Evolutionary conservation across 306 rosid species (phyloP), one percentile per base, ranked within the genome.

Genomic region (Dryas octopetala): DNA sequence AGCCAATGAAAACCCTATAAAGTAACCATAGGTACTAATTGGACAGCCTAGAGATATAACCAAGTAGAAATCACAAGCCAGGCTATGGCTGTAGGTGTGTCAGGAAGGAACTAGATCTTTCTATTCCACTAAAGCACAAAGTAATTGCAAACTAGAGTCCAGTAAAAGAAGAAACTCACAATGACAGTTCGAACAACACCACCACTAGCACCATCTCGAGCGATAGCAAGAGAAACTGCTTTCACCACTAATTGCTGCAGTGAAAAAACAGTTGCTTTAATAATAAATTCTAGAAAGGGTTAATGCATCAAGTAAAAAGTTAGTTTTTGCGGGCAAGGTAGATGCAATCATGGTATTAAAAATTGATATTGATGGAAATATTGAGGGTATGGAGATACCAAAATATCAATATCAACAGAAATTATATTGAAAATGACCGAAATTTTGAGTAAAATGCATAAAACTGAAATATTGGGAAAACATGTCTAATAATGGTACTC

Each of bases 181-280:
- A 80, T 89, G 63, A 91, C 97, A 3, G 98, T 93, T 46, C 98
- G 93, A 66, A 93, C 96, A 40, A 93, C 98, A 17, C 98, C 98
- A 7, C 98, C 98, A 83, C 97, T 93, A n/a, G 97, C 98, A 53
- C 98, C 98, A 45, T 93, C 98, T 38, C 97, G 93, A 7, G 97
- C 98, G 77, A 93, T 93, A 60, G 98, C 96, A 49, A 93, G 96
- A 43, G 98, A 93, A 74, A 93, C 98, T 49, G 97, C 97, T 84
- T 91, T 93, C 43, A 83, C 81, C 3, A 91, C 96, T 70, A 93
- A 79, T 52, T 84, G 87, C 97, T 91, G 90, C 70, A 71, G 5
- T 23, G 62, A 52, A 67, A 13, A 55, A 74, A 59, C 55, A 60
- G 68, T 16, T 63, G 49, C 68, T 63, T 63, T 63, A 63, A 12